A percentile compares a stretch with the other conserved stretches of the same genome.
Conservation (phyloP, 345 rosid genomes). For the Litchi chinensis region DNA sequence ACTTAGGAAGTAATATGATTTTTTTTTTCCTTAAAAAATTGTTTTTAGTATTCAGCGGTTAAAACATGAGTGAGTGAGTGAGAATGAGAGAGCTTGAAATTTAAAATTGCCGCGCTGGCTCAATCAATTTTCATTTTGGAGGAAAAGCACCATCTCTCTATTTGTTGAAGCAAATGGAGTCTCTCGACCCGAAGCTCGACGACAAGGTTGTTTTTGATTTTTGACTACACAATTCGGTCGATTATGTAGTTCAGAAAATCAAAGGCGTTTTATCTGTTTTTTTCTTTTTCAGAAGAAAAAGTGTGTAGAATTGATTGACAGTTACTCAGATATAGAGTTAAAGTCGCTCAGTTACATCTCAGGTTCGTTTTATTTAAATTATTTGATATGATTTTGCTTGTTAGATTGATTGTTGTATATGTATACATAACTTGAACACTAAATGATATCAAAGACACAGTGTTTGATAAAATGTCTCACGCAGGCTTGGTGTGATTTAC, state of each 20-base stretch:
- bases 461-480: too few species aligned
- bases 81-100: too few species aligned
- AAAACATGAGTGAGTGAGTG: too few species aligned
- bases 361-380: conserved; percentile 32
- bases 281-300: conserved; percentile 48
- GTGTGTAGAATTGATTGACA: conserved; percentile 54
- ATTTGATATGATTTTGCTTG: too few species aligned
- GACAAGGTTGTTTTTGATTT: conserved; percentile 48
- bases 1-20: too few species aligned
- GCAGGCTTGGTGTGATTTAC: not conserved
- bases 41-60: too few species aligned
- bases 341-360: conserved; percentile 60
- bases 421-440: too few species aligned
- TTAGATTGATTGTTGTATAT: too few species aligned
- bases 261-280: too few species aligned
- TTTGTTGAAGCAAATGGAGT: conserved; percentile 56
- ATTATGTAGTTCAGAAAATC: not conserved
- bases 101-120: not conserved
- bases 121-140: too few species aligned
- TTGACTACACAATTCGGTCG: not conserved
- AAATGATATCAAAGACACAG: too few species aligned
- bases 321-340: conserved; percentile 63
- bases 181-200: conserved; percentile 70
- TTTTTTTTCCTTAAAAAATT: too few species aligned
- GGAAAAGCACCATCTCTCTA: not conserved